Evolutionary conservation across 1,139 yeast genomes (phyloP).

Genomic region (Pichia sp.): DNA sequence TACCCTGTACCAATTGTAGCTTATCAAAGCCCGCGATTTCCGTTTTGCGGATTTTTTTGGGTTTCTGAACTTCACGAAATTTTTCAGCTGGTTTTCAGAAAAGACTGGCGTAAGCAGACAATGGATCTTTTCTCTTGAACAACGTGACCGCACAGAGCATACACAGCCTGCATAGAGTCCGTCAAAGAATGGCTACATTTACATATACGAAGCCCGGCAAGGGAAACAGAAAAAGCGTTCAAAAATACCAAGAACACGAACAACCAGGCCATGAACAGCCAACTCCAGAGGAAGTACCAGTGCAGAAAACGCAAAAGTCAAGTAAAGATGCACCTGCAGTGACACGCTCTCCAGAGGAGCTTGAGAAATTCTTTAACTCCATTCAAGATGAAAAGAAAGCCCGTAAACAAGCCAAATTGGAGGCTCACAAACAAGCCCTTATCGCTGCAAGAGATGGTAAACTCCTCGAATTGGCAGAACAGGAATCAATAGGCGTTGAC

Average conservation of each 20-base stretch:
- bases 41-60: too few relatives aligned
- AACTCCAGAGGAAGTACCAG: not conserved
- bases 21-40: too few relatives aligned
- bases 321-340: too few relatives aligned
- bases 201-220: constrained; percentile 3
- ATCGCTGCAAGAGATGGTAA: constrained; percentile 84
- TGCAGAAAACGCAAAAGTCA: too few relatives aligned
- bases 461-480: constrained; percentile 50
- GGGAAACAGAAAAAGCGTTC: not conserved
- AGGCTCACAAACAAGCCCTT: constrained; percentile 66
- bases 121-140: too few relatives aligned
- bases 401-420: constrained; percentile 47
- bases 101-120: too few relatives aligned
- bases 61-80: too few relatives aligned
- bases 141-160: too few relatives aligned
- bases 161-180: not conserved
- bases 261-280: not conserved
- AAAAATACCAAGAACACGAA: too few relatives aligned
- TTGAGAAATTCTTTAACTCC: constrained; percentile 41
- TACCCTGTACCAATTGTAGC: too few relatives aligned
- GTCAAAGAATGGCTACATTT: constrained; percentile 3
- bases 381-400: constrained; percentile 42
- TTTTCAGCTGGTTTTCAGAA: too few relatives aligned
- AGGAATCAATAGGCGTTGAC: constrained; percentile 56
- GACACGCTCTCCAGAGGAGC: constrained; percentile 19